Percentiles rank a stretch among this genome's conserved stretches.
These are phyloP conservation scores for Colletotrichum gigasporum DNA, from an alignment of 2,329 filamentous ascomycete species.

Conservation along the genomic window DNA sequence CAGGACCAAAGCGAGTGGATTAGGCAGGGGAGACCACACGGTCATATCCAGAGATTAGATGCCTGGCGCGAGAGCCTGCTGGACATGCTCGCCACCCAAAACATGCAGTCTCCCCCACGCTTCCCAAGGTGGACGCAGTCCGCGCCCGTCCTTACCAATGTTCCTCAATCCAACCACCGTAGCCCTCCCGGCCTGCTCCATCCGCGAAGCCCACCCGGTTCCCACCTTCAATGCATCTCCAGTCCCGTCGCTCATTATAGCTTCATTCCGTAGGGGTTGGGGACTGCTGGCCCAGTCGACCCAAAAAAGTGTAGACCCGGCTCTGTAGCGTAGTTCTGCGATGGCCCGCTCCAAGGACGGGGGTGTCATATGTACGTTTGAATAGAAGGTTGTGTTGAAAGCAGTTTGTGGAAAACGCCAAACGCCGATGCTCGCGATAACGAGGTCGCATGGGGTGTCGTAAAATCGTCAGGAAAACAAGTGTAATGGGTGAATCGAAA, in stretches of 20 bases:
- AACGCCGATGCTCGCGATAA: slow-evolving; percentile 34
- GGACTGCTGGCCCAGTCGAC: slow-evolving; percentile 14
- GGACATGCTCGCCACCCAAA: not conserved
- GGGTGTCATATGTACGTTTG: slow-evolving; percentile 25
- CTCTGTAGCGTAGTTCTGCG: slow-evolving; percentile 26
- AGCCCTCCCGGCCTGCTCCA: slow-evolving; percentile 1
- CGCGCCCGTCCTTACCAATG: slow-evolving; percentile 3
- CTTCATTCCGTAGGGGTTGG: slow-evolving; percentile 21
- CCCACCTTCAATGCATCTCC: slow-evolving; percentile 14
- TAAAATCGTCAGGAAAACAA: slow-evolving; percentile 31
- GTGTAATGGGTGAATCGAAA: slow-evolving; percentile 27
- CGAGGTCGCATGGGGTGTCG: slow-evolving; percentile 30
- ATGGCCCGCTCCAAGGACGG: slow-evolving; percentile 19
- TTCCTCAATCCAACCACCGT: not conserved
- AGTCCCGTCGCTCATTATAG: slow-evolving; percentile 27
- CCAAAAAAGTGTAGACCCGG: slow-evolving; percentile 3
- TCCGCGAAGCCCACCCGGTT: not conserved
- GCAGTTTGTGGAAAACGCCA: slow-evolving; percentile 30
- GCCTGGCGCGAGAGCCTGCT: not conserved
- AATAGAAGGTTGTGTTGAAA: slow-evolving; percentile 27
- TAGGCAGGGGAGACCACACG: slow-evolving; percentile 16
- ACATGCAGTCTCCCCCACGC: slow-evolving; percentile 9
- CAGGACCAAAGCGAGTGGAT: slow-evolving; percentile 23
- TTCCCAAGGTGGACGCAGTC: slow-evolving; percentile 2
- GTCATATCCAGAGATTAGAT: slow-evolving; percentile 5